Evolutionary conservation across 2,329 filamentous ascomycete genomes (phyloP).

Genomic region (Colletotrichum destructivum): DNA sequence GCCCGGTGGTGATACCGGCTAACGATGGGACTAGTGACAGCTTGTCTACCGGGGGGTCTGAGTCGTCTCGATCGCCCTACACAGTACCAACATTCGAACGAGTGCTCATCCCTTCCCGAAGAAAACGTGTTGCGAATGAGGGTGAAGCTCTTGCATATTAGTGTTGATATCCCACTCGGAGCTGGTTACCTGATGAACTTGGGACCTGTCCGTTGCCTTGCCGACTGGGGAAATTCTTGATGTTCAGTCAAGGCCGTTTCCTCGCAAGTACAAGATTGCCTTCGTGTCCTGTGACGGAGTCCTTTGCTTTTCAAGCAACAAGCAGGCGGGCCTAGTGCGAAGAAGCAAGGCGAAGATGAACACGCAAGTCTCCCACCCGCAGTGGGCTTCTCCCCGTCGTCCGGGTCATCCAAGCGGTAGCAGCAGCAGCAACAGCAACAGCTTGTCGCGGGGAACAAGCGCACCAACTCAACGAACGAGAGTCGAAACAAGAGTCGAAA

Average conservation of each 20-base stretch:
- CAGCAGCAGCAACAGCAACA: too few relatives aligned
- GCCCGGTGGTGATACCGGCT: slow-evolving; percentile 31
- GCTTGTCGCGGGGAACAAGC: neutral
- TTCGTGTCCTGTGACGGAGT: neutral
- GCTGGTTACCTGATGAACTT: neutral
- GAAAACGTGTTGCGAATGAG: slow-evolving; percentile 1
- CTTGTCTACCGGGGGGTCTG: slow-evolving; percentile 13
- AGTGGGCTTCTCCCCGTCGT: slow-evolving; percentile 14
- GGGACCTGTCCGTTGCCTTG: slow-evolving; percentile 9
- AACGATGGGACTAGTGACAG: slow-evolving; percentile 35
- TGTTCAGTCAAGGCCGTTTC: neutral
- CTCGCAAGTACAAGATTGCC: neutral
- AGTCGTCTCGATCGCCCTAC: slow-evolving; percentile 21
- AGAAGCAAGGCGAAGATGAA: slow-evolving; percentile 21
- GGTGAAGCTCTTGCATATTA: slow-evolving; percentile 26
- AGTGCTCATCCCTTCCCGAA: slow-evolving; percentile 27
- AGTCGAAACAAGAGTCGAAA: slow-evolving; percentile 17
- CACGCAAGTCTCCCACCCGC: slow-evolving; percentile 14
- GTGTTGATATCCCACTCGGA: slow-evolving; percentile 8
- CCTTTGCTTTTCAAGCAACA: neutral
- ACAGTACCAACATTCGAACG: neutral
- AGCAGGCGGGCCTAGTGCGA: neutral
- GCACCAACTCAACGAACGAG: slow-evolving; percentile 18
- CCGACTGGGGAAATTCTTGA: neutral
- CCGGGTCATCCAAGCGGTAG: slow-evolving; percentile 3